Evolutionary conservation across 2,329 filamentous ascomycete genomes (phyloP), one percentile per base, ranked within the genome.

Genomic region (Cladosporium velox): DNA sequence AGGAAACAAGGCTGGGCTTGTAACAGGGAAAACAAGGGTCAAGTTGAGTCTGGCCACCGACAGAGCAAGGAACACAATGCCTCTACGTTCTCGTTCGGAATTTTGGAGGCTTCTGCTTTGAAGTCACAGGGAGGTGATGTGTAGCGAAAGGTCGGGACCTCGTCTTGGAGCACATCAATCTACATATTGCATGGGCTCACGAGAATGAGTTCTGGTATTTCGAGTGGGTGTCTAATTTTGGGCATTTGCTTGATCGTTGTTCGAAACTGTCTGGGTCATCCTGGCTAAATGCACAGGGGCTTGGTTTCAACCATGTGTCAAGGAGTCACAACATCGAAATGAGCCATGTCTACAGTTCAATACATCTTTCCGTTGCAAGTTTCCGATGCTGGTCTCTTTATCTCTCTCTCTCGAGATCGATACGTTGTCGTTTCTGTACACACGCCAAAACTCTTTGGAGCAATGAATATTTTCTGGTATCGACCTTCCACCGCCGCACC

Each of bases 301-400:
- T 41, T 14, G 14, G 57, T 59, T 59, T 59, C 57, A 59, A 41
- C 21, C 24, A 14, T 59, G 57, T 41, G 34, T 41, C 57, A 59
- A 41, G 34, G 34, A 35, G 57, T 41, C 34, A 38, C 34, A 44
- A 24, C 35, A 59, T 59, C 8, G 35, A 59, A 24, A 41, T 44
- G 10, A n/a, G 26, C 14, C 14, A 26, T 21, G 21, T 14, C 11
- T 14, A 26, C n/a, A 28, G 12, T 11, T 10, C 18, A 32, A 12
- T 54, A 21, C 28, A 32, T 54, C 8, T 34, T 54, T 26, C 15
- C 3, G 3, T 18, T 10, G 6, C 28, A 32, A n/a, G 15, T 8
- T 21, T 2, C 26, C 26, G 10, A 54, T 54, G 51, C 28, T 21
- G 28, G 3, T 2, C 1, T 30, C 24, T 7, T 30, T 54, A 14